Evolutionary conservation across 306 rosid genomes (phyloP).

Genomic region (Leucaena leucocephala): DNA sequence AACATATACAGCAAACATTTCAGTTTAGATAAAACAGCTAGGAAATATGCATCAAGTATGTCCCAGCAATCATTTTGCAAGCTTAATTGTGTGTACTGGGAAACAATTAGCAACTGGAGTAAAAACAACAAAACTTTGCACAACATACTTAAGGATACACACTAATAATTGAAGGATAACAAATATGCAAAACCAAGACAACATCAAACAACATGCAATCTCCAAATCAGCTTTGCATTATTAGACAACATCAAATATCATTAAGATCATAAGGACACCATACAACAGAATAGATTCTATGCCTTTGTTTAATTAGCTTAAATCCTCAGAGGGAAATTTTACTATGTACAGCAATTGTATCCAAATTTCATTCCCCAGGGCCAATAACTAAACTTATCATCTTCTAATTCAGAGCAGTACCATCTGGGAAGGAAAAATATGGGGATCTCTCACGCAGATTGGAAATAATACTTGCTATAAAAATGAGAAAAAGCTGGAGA

Average conservation of each 20-base stretch:
- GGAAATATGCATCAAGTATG: not conserved
- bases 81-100: not conserved
- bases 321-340: not conserved
- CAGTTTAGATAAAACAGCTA: not conserved
- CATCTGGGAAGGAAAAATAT: not conserved
- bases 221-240: not conserved
- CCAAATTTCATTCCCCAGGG: not conserved
- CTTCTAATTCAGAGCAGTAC: not conserved
- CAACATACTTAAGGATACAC: not conserved
- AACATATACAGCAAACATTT: not conserved
- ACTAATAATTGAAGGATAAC: not conserved
- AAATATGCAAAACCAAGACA: not conserved
- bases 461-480: no score
- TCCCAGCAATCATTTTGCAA: conserved; percentile 3
- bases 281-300: not conserved
- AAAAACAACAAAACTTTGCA: not conserved
- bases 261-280: not conserved
- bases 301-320: not conserved
- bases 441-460: not conserved
- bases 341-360: not conserved
- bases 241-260: not conserved
- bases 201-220: not conserved
- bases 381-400: not conserved
- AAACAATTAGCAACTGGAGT: not conserved
- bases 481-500: no score